These are phyloP conservation scores for Hanseniaspora occidentalis DNA, from an alignment of 805 yeast species.

Conservation along the genomic window DNA sequence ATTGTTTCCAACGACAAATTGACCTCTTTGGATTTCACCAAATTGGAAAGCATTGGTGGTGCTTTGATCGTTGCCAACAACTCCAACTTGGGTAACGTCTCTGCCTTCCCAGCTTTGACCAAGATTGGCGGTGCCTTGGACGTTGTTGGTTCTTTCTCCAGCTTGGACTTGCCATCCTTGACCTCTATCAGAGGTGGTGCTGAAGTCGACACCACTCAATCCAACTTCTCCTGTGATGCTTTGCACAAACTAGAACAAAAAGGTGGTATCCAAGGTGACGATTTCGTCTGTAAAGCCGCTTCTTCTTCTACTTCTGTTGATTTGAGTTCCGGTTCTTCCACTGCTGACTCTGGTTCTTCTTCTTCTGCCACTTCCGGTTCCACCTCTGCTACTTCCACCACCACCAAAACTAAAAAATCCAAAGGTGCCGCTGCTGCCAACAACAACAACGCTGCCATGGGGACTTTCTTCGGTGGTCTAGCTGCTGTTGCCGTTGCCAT, in stretches of 20 bases:
- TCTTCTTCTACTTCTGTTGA: constrained; percentile 35
- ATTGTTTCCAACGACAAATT: constrained; percentile 64
- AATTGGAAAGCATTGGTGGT: constrained; percentile 73
- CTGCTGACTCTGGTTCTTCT: constrained; percentile 16
- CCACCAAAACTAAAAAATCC: constrained; percentile 12
- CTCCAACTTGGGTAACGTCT: constrained; percentile 50
- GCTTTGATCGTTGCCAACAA: constrained; percentile 87
- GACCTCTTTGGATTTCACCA: constrained; percentile 52
- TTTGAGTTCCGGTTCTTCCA: constrained; percentile 19
- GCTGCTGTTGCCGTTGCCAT: constrained; percentile 40
- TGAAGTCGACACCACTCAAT: constrained; percentile 56
- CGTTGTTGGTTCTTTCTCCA: constrained; percentile 67
- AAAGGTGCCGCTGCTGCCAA: constrained; percentile 25
- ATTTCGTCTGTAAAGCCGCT: constrained; percentile 63
- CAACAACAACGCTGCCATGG: constrained; percentile 20
- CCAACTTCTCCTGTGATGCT: constrained; percentile 64
- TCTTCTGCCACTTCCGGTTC: constrained; percentile 32
- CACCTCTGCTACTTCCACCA: constrained; percentile 22
- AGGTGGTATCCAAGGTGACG: constrained; percentile 87
- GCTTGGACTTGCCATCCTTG: constrained; percentile 64
- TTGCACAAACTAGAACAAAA: constrained; percentile 60
- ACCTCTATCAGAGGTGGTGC: constrained; percentile 87
- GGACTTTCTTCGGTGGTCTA: constrained; percentile 35
- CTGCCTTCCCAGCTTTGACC: constrained; percentile 62
- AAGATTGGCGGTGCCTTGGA: constrained; percentile 82